Evolutionary conservation across 2,329 filamentous ascomycete genomes (phyloP).

Genomic region (Alternaria sp.): DNA sequence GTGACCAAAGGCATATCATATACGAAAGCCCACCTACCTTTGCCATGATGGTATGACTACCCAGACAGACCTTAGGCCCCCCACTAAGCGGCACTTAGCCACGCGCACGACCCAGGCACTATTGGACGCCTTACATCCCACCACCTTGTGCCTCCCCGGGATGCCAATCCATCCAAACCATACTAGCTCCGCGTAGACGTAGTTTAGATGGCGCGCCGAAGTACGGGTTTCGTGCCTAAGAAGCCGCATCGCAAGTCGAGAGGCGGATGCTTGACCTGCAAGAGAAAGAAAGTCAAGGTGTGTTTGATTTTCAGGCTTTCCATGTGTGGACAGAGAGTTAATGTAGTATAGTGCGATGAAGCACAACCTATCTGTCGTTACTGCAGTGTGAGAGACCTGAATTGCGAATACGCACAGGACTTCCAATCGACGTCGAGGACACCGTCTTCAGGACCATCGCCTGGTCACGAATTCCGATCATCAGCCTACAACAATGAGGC

Average conservation of each 20-base stretch:
- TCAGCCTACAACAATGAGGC: neutral
- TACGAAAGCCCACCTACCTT: neutral
- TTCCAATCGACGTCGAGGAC: constrained; percentile 8
- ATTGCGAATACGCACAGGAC: constrained; percentile 36
- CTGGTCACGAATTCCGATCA: neutral
- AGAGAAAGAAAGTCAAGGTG: constrained; percentile 49
- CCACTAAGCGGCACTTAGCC: neutral
- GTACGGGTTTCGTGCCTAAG: constrained; percentile 43
- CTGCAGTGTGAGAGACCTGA: constrained; percentile 34
- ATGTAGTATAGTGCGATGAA: constrained; percentile 42
- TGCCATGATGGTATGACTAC: constrained; percentile 8
- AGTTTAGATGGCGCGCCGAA: constrained; percentile 35
- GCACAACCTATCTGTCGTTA: constrained; percentile 38
- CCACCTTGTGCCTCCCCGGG: neutral
- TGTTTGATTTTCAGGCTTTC: neutral
- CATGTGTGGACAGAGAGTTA: neutral
- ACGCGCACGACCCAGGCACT: neutral
- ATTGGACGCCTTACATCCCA: constrained; percentile 7
- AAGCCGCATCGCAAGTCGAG: constrained; percentile 45
- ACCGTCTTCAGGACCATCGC: neutral
- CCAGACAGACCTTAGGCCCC: constrained; percentile 4
- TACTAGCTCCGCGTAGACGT: neutral
- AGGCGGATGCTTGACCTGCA: constrained; percentile 44
- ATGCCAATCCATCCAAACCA: neutral
- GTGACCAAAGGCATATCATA: neutral